These are phyloP conservation scores for Colletotrichum simmondsii DNA, from an alignment of 2,329 filamentous ascomycete genomes.

Conservation along the genomic window DNA sequence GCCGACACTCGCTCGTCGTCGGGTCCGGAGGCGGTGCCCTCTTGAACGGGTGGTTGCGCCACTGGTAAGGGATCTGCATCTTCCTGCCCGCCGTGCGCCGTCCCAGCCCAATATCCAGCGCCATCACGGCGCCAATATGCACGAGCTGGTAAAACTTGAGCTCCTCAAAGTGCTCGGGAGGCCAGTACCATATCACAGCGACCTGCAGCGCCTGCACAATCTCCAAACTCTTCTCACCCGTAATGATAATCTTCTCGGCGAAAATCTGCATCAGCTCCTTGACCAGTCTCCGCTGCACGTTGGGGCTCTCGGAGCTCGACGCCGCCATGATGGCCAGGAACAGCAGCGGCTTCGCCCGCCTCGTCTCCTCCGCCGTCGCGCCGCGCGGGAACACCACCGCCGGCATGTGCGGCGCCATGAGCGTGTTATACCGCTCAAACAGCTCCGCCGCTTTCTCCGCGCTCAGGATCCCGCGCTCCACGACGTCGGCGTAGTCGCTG, in stretches of 20 bases:
- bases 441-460: slow-evolving; percentile 65
- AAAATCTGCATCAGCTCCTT: slow-evolving; percentile 78
- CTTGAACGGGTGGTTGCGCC: slow-evolving; percentile 55
- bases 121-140: slow-evolving; percentile 84
- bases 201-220: slow-evolving; percentile 83
- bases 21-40: slow-evolving; percentile 60
- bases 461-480: slow-evolving; percentile 70
- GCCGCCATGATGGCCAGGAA: slow-evolving; percentile 79
- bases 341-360: slow-evolving; percentile 70
- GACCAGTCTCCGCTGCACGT: slow-evolving; percentile 70
- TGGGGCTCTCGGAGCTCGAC: slow-evolving; percentile 67
- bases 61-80: slow-evolving; percentile 39
- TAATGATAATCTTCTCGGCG: slow-evolving; percentile 78
- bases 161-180: slow-evolving; percentile 85
- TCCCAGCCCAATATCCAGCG: slow-evolving; percentile 83
- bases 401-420: slow-evolving; percentile 71
- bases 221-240: slow-evolving; percentile 84
- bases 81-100: slow-evolving; percentile 48
- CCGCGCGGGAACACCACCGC: slow-evolving; percentile 68
- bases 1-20: slow-evolving; percentile 63
- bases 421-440: slow-evolving; percentile 67
- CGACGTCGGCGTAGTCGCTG: slow-evolving; percentile 55
- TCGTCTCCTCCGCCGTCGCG: slow-evolving; percentile 65
- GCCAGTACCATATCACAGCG: slow-evolving; percentile 85
- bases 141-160: slow-evolving; percentile 91